A percentile compares a stretch with the other conserved stretches of the same genome.
These are phyloP conservation scores for Didymella pinodella DNA, from an alignment of 2,329 filamentous ascomycete species.

Conservation along the genomic window DNA sequence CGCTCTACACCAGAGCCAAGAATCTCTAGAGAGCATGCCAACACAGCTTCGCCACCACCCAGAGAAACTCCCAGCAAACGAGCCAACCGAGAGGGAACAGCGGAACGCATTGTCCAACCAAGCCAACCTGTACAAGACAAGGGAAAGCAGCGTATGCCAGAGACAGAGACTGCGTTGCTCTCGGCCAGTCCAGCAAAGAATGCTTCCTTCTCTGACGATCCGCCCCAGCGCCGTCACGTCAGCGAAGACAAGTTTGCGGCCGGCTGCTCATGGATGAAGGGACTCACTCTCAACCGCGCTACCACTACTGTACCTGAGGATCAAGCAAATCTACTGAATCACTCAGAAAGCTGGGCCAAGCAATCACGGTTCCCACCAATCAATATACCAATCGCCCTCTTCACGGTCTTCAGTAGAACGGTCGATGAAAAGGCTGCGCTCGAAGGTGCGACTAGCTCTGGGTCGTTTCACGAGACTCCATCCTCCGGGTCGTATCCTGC, in stretches of 20 bases:
- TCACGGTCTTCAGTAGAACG: slow-evolving; percentile 31
- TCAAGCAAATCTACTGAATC: slow-evolving; percentile 60
- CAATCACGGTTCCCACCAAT: slow-evolving; percentile 47
- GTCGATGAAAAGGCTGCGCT: slow-evolving; percentile 30
- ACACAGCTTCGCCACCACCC: neutral
- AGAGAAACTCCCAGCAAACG: neutral
- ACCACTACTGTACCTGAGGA: slow-evolving; percentile 51
- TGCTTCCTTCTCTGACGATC: neutral
- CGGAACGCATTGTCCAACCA: neutral
- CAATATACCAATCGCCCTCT: slow-evolving; percentile 51
- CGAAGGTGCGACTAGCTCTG: slow-evolving; percentile 18
- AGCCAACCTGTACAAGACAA: neutral
- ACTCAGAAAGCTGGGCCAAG: slow-evolving; percentile 48
- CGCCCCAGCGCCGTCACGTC: slow-evolving; percentile 1
- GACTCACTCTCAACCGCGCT: slow-evolving; percentile 31
- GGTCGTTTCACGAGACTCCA: slow-evolving; percentile 25
- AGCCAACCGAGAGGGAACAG: neutral
- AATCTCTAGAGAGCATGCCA: neutral
- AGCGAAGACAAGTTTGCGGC: slow-evolving; percentile 10
- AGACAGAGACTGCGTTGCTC: neutral
- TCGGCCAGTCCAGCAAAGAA: slow-evolving; percentile 1
- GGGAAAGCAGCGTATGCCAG: slow-evolving; percentile 12
- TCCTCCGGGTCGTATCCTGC: slow-evolving; percentile 23
- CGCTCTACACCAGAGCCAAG: neutral
- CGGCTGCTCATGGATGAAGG: slow-evolving; percentile 38